Percentiles rank a stretch among this genome's conserved stretches.
Evolutionary conservation across 768 basidiomycete genomes (phyloP).

Genomic region (Phylloporus sp.): DNA sequence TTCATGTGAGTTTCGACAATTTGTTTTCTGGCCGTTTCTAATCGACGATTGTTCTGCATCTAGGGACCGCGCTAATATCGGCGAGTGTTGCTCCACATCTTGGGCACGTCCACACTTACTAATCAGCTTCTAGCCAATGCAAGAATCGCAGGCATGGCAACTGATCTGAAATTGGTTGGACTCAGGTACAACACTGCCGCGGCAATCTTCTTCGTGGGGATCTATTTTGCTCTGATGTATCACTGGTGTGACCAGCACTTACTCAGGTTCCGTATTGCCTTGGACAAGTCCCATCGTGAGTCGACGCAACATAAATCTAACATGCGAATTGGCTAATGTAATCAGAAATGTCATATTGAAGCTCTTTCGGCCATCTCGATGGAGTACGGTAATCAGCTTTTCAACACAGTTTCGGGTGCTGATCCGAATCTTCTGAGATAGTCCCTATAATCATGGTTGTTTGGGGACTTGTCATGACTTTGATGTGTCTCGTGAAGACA

Average conservation of each 20-base stretch:
- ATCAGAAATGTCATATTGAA: slow-evolving; percentile 36
- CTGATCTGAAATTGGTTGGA: slow-evolving; percentile 33
- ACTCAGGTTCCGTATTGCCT: slow-evolving; percentile 33
- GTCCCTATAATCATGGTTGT: slow-evolving; percentile 34
- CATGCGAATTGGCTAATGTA: not conserved
- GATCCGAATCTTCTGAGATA: slow-evolving; percentile 18
- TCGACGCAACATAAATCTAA: not conserved
- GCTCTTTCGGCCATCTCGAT: slow-evolving; percentile 31
- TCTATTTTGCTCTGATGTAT: not conserved
- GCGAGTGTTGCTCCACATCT: slow-evolving; percentile 17
- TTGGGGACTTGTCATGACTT: slow-evolving; percentile 35
- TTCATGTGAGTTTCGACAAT: slow-evolving; percentile 12
- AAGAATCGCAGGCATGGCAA: slow-evolving; percentile 41
- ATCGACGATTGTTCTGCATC: not conserved
- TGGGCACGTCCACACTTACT: slow-evolving; percentile 2
- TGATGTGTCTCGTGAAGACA: slow-evolving; percentile 36
- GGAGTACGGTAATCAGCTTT: slow-evolving; percentile 19
- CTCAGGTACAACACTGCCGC: slow-evolving; percentile 36
- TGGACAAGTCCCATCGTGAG: slow-evolving; percentile 38
- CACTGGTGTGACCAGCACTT: not conserved
- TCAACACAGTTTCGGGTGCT: not conserved
- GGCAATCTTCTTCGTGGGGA: slow-evolving; percentile 35
- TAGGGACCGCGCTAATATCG: slow-evolving; percentile 44
- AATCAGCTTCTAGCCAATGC: slow-evolving; percentile 34
- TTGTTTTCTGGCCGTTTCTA: not conserved